phyloP scores from a whole-genome alignment of 257 asterid genomes.

The Paraleonurus japonicus region DNA sequence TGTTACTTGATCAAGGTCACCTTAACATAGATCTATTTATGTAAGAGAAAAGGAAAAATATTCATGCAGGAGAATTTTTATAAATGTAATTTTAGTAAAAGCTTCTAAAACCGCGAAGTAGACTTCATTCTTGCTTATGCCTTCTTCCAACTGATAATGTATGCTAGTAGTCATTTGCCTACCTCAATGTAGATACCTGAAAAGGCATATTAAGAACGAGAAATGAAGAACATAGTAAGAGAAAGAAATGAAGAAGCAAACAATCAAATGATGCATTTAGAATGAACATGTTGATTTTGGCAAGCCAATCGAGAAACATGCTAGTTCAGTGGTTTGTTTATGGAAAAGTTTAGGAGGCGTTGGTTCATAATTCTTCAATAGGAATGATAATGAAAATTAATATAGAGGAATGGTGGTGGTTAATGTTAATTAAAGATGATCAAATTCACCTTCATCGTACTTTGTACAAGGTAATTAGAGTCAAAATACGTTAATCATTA shows the following conservation, averaged over 20 bases:
- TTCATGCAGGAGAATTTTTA: background rate
- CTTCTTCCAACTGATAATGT: constrained; percentile 12
- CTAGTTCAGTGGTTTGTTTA: background rate
- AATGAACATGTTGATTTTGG: background rate
- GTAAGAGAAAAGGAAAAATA: background rate
- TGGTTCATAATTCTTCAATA: too few species aligned
- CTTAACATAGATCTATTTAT: background rate
- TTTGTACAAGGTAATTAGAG: too few species aligned
- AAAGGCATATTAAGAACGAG: background rate
- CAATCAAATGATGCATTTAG: background rate
- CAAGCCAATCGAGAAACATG: background rate
- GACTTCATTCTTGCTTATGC: constrained; percentile 5
- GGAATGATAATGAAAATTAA: too few species aligned
- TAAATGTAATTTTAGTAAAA: background rate
- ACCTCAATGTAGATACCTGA: constrained; percentile 30
- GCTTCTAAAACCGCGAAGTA: background rate
- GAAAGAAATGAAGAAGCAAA: background rate
- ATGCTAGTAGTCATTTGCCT: constrained; percentile 3
- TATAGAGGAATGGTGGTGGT: too few species aligned
- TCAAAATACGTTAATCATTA: too few species aligned
- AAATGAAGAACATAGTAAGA: background rate
- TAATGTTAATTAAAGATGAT: too few species aligned
- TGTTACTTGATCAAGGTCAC: background rate
- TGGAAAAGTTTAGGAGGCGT: too few species aligned
- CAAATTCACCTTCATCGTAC: too few species aligned